Evolutionary conservation across 2,329 filamentous ascomycete genomes (phyloP), one percentile per base, ranked within the genome.

Genomic region (Macrophomina pseudophaseolina): DNA sequence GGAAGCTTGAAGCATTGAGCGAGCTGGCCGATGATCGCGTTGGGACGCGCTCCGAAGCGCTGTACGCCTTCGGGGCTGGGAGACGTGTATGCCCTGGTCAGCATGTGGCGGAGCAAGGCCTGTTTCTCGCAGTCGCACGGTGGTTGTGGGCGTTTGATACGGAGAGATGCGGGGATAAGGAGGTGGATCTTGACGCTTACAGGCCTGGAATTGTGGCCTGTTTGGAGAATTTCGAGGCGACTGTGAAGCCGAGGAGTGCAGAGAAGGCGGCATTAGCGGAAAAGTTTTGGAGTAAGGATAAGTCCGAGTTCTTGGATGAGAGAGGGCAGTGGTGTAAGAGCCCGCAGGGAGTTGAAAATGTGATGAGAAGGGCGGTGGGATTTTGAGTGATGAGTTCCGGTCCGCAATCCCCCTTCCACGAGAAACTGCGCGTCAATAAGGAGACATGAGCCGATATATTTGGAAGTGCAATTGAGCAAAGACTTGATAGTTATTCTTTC

Each of bases 11-110:
- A 64, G 32, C 23, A 11, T 40, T 4, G 72, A 71, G 58, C 60
- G 70, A 9, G 70, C 71, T 9, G 66, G 69, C 71, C 11, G 56
- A 56, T n/a, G 67, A 70, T n/a, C 30, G 65, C 23, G 66, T 69
- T n/a, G 18, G 65, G 0, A 69, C 73, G n/a, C 51, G 62, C n/a
- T 44, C 60, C 7, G 69, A 69, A 62, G 76, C 78, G 14, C 76
- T 79, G 56, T 79, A 72, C 33, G 71, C 69, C 9, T 81, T 77
- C 66, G 78, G 79, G 16, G 73, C 74, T 49, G 59, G 59, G 0
- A 16, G 59, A n/a, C 46, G 59, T 1, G 5, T 63, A 5, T 52
- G 46, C n/a, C 59, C 59, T 1, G 65, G 66, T 28, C 56, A 66
- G 40, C 64, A 68, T 54, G 51, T 68, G 11, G 64, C 67, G 14